phyloP scores from a whole-genome alignment of 2,329 filamentous ascomycete genomes.

The Colletotrichum lindemuthianum region DNA sequence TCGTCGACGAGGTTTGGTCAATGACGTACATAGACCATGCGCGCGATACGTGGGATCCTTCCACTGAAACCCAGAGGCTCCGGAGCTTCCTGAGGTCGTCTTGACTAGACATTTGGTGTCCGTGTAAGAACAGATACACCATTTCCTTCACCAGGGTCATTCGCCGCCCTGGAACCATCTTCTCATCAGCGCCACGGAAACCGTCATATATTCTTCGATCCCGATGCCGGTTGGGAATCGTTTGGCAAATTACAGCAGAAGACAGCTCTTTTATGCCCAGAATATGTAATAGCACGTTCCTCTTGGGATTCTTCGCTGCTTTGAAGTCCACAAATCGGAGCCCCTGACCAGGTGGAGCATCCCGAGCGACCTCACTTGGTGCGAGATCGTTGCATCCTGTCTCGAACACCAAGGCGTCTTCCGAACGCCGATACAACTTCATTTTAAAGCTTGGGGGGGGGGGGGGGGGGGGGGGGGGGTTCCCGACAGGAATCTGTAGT shows the following conservation, averaged over 20 bases:
- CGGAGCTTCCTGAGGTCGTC: too few species aligned
- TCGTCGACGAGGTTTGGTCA: background rate
- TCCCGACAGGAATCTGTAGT: too few species aligned
- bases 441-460: too few species aligned
- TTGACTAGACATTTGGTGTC: background rate
- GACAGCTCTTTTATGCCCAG: background rate
- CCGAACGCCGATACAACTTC: too few species aligned
- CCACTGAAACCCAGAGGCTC: too few species aligned
- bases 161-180: background rate
- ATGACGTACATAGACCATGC: background rate
- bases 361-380: background rate
- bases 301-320: background rate
- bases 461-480: too few species aligned
- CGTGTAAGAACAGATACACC: background rate
- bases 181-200: too few species aligned
- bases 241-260: background rate
- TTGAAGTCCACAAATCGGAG: background rate
- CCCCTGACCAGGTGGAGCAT: background rate
- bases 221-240: background rate
- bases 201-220: too few species aligned
- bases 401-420: conserved; percentile 41
- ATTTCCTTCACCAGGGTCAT: background rate
- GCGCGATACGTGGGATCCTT: background rate
- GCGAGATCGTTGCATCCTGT: conserved; percentile 59
- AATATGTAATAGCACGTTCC: background rate